Evolutionary conservation across 2,329 filamentous ascomycete genomes (phyloP).

Genomic region (Pochonia chlamydosporia): DNA sequence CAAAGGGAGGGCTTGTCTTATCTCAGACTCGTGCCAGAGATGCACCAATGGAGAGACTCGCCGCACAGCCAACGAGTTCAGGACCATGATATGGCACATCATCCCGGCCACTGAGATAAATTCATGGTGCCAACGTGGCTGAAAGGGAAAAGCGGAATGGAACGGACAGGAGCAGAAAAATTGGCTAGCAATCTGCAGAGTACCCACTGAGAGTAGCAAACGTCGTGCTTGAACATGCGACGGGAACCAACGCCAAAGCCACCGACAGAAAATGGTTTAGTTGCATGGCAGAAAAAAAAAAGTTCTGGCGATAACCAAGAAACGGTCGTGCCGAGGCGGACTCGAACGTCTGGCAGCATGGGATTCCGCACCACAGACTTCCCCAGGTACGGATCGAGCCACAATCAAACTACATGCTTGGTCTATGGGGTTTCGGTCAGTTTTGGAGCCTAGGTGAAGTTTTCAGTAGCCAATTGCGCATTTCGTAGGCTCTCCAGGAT

Average conservation of each 20-base stretch:
- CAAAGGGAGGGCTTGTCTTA: too few relatives aligned
- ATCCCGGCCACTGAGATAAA: conserved; percentile 19
- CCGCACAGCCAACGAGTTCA: too few relatives aligned
- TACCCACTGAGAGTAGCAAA: too few relatives aligned
- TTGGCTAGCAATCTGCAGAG: conserved; percentile 6
- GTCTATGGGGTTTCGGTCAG: too few relatives aligned
- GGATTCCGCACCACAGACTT: not conserved
- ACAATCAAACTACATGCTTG: too few relatives aligned
- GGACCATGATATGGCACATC: not conserved
- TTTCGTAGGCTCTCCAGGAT: too few relatives aligned
- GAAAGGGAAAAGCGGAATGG: conserved; percentile 18
- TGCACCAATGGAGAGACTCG: too few relatives aligned
- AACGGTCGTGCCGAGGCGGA: not conserved
- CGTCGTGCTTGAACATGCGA: not conserved
- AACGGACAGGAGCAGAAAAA: conserved; percentile 11
- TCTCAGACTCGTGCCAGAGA: too few relatives aligned
- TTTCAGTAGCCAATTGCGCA: too few relatives aligned
- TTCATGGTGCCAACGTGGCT: conserved; percentile 22
- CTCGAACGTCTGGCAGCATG: not conserved
- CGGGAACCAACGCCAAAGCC: not conserved
- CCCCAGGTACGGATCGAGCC: not conserved
- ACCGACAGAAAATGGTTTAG: not conserved
- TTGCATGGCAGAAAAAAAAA: not conserved
- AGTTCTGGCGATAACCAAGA: not conserved
- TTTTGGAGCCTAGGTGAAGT: too few relatives aligned